Evolutionary conservation across 495 filamentous ascomycete species (phyloP), one percentile per base, ranked within the genome.

Genomic region (Bombardia bombarda): DNA sequence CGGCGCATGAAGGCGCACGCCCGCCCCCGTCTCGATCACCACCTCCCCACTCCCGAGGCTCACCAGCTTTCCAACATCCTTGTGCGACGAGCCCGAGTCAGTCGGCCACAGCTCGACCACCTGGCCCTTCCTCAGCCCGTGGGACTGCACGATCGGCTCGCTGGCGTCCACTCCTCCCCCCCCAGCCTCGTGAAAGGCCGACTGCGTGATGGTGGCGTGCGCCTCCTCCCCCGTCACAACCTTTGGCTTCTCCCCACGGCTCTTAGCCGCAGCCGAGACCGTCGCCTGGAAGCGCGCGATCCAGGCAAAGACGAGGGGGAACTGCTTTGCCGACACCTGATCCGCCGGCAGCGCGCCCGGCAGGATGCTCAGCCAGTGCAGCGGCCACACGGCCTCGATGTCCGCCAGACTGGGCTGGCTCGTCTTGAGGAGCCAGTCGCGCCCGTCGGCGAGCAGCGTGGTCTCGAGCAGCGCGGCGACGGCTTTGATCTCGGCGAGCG

Each of bases 331-430:
- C 1, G 65, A 63, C 34, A 81, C 61, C 22, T 54, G 20, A 4
- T 62, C 57, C 16, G 55, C 25, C 3, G 67, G 63, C 21, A 81
- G 49, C 9, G 74, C 70, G 3, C 68, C 74, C 1, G 67, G 63
- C 3, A 77, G 42, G 2, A 43, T 60, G 6, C 58, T 51, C 1
- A 82, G 45, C 81, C 83, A 85, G 49, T 77, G 68, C 39, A 82
- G 65, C 0, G 65, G 53, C 80, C 78, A 84, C 10, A 78, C 62
- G 14, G 69, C 70, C 55, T 82, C 75, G 32, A 84, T 71, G 56
- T 84, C 82, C 3, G 67, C 74, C 52, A 80, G 51, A 12, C 57
- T 57, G 8, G 78, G 70, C 21, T 55, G 56, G 8, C 63, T 46
- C 0, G 53, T 66, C 1, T 62, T 61, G 3, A 75, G 51, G 10